Evolutionary conservation across 1,139 yeast species (phyloP).

Genomic region (Meyerozyma guilliermondii): DNA sequence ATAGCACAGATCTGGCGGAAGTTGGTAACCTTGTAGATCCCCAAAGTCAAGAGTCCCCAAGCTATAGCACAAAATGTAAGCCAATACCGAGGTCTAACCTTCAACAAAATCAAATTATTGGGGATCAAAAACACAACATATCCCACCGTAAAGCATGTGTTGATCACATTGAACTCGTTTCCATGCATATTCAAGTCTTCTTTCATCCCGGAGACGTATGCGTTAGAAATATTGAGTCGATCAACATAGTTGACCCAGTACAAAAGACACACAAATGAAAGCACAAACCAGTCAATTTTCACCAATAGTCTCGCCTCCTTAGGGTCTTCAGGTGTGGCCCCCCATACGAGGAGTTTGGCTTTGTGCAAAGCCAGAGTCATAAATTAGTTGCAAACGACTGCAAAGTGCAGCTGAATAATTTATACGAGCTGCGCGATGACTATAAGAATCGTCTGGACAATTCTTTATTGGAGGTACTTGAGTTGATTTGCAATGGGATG

Average conservation of each 20-base stretch:
- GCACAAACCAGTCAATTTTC: slow-evolving; percentile 53
- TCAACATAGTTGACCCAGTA: slow-evolving; percentile 51
- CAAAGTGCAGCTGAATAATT: background rate
- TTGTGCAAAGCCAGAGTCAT: background rate
- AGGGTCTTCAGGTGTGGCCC: slow-evolving; percentile 32
- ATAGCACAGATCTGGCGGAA: slow-evolving; percentile 45
- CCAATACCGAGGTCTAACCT: slow-evolving; percentile 52
- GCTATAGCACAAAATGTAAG: slow-evolving; percentile 47
- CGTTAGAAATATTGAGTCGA: slow-evolving; percentile 45
- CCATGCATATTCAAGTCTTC: slow-evolving; percentile 49
- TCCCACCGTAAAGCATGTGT: slow-evolving; percentile 57
- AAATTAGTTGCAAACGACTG: background rate
- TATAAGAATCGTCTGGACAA: too few relatives aligned
- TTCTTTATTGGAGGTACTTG: too few relatives aligned
- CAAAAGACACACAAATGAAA: slow-evolving; percentile 49
- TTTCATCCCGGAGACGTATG: slow-evolving; percentile 60
- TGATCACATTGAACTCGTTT: slow-evolving; percentile 42
- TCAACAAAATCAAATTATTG: slow-evolving; percentile 45
- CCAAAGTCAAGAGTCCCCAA: slow-evolving; percentile 54
- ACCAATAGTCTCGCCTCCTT: slow-evolving; percentile 37
- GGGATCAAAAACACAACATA: slow-evolving; percentile 57
- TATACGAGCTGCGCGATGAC: slow-evolving; percentile 9
- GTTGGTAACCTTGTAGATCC: slow-evolving; percentile 39
- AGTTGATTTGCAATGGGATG: too few relatives aligned
- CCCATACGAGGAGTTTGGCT: slow-evolving; percentile 23